phyloP scores from a whole-genome alignment of 139 green algal genomes.

The Coccomyxa sp. region DNA sequence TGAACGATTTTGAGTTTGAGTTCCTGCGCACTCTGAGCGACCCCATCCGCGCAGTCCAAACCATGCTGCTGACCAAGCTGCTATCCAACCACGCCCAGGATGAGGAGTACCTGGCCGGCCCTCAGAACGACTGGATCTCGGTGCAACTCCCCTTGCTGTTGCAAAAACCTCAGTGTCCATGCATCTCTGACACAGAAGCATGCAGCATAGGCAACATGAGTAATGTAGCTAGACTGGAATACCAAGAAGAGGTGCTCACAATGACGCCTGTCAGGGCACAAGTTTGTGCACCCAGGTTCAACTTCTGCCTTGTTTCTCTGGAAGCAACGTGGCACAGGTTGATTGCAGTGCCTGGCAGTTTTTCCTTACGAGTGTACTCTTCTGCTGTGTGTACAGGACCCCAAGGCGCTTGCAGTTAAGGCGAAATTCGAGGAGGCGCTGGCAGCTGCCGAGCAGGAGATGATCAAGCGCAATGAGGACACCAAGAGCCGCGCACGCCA shows the following conservation, averaged over 20 bases:
- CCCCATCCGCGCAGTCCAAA: neutral
- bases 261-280: neutral
- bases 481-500: too few species aligned
- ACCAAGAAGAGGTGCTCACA: neutral
- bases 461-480: neutral
- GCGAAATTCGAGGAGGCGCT: neutral
- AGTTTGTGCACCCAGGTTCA: neutral
- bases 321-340: neutral
- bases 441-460: neutral
- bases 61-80: conserved; percentile 1
- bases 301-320: neutral
- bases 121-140: neutral
- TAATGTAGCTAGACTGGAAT: neutral
- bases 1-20: neutral
- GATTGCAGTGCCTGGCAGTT: neutral
- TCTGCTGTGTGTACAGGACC: neutral
- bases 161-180: too few species aligned
- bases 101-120: neutral
- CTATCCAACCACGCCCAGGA: neutral
- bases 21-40: neutral
- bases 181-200: too few species aligned
- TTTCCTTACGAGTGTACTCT: neutral
- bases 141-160: neutral
- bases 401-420: neutral
- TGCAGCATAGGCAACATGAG: too few species aligned